Evolutionary conservation across 2,329 filamentous ascomycete genomes (phyloP), one percentile per base, ranked within the genome.

Genomic region (Clarireedia homoeocarpa): DNA sequence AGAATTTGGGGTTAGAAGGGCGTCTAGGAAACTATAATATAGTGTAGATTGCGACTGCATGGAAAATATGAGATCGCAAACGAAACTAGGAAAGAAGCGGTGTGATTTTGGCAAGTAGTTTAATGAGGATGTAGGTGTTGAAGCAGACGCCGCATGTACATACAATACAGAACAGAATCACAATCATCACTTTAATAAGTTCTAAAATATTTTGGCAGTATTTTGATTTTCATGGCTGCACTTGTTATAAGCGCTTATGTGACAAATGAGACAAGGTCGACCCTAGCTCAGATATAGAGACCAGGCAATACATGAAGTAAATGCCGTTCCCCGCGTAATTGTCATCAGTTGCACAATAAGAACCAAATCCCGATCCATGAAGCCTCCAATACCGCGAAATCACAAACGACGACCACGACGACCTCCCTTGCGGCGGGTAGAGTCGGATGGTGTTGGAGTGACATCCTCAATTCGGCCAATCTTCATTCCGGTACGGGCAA

Each of bases 401-500:
- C 89, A 99, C 79, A 99, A 89, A 96, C 94, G 92, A 82, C 94
- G 94, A 97, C 94, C 94, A 89, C 94, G 92, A 80, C 94, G 91
- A 96, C 94, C 94, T 83, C 94, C 94, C 91, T 99, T 99, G 83
- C 92, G 91, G 81, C 94, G 89, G 73, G 94, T 99, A 77, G 90
- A 96, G 80, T 99, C 94, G 77, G 94, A 99, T 71, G 95, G 94
- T 62, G 94, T 99, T 71, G 94, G 94, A 71, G 95, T 99, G 66
- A 99, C 94, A 76, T 99, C 94, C 88, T 99, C 94, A 72, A 99
- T 99, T 74, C 94, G 89, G 75, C 94, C 94, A 71, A 99, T 99
- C 84, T 92, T 95, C 95, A 99, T 99, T 76, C 94, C 94, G 71
- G 94, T 91, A 84, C 94, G 95, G 75, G 94, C 94, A 69, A 99